Percentiles rank a stretch among this genome's conserved stretches.
phyloP scores from a whole-genome alignment of 108 stramenopile genomes.

The Pseudonitzschia pungens region DNA sequence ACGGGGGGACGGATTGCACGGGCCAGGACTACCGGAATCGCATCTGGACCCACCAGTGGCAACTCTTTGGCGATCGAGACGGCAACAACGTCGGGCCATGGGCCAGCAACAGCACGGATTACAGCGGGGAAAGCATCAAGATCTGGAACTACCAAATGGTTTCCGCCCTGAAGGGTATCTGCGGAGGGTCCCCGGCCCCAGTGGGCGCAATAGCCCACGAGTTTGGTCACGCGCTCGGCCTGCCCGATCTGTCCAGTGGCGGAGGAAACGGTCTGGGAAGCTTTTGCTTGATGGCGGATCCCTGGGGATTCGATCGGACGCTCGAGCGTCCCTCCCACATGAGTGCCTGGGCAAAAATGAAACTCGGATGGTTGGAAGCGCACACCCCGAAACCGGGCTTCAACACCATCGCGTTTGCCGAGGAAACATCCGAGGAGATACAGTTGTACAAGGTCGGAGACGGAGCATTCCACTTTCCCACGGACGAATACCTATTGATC shows the following conservation, averaged over 20 bases:
- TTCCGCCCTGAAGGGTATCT: constrained; percentile 35
- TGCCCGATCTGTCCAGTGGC: constrained; percentile 38
- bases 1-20: constrained; percentile 53
- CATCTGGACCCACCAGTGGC: constrained; percentile 21
- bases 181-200: constrained; percentile 12
- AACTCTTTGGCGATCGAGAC: constrained; percentile 5
- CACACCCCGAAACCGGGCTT: constrained; percentile 14
- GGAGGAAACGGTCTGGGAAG: constrained; percentile 35
- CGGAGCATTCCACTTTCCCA: constrained; percentile 29
- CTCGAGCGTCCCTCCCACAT: constrained; percentile 40
- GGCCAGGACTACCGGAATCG: neutral
- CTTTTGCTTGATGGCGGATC: constrained; percentile 36
- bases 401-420: constrained; percentile 16
- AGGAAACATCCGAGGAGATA: neutral
- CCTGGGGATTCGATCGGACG: constrained; percentile 40
- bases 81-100: constrained; percentile 21
- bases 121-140: neutral
- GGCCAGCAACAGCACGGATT: constrained; percentile 19
- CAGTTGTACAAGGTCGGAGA: constrained; percentile 31
- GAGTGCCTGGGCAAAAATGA: constrained; percentile 47
- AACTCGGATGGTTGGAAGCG: constrained; percentile 51
- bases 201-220: constrained; percentile 40
- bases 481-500: constrained; percentile 50
- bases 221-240: constrained; percentile 21
- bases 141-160: constrained; percentile 44